phyloP scores from a whole-genome alignment of 768 basidiomycete genomes.

The Boletus vermiculosoides region DNA sequence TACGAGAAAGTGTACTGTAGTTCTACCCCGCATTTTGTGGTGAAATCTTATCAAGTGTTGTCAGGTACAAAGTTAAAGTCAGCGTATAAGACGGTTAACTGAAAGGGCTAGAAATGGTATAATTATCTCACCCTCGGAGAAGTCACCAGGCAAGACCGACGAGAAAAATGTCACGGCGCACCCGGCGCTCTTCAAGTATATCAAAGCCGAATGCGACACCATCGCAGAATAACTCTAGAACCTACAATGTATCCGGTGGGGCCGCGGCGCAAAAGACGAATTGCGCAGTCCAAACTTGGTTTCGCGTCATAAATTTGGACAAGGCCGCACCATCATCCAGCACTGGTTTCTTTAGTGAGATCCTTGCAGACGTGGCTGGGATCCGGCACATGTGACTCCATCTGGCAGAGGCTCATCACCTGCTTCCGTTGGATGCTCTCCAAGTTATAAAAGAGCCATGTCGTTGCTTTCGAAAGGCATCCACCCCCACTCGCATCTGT shows the following conservation, averaged over 20 bases:
- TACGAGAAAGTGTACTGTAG: not conserved
- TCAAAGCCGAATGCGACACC: not conserved
- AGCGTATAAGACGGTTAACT: not conserved
- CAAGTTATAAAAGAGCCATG: constrained; percentile 21
- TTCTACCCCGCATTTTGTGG: not conserved
- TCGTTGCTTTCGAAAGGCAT: not conserved
- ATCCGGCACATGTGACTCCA: constrained; percentile 13
- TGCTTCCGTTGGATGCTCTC: not conserved
- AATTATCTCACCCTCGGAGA: constrained; percentile 2
- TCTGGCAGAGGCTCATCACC: not conserved
- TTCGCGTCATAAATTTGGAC: not conserved
- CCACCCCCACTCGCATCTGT: not conserved
- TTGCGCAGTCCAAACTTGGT: not conserved
- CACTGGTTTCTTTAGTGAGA: constrained; percentile 7
- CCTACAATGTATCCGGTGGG: not conserved
- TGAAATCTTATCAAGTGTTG: not conserved
- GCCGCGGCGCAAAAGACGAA: not conserved
- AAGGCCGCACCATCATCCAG: not conserved
- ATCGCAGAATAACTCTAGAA: not conserved
- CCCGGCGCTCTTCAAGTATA: too few relatives aligned
- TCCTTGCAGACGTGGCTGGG: constrained; percentile 6
- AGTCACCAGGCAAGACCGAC: not conserved
- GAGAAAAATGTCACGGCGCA: not conserved
- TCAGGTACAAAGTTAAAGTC: constrained; percentile 3
- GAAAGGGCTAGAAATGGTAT: not conserved